These are phyloP conservation scores for Verticillium isaacii DNA, from an alignment of 2,329 filamentous ascomycete species.

Conservation along the genomic window DNA sequence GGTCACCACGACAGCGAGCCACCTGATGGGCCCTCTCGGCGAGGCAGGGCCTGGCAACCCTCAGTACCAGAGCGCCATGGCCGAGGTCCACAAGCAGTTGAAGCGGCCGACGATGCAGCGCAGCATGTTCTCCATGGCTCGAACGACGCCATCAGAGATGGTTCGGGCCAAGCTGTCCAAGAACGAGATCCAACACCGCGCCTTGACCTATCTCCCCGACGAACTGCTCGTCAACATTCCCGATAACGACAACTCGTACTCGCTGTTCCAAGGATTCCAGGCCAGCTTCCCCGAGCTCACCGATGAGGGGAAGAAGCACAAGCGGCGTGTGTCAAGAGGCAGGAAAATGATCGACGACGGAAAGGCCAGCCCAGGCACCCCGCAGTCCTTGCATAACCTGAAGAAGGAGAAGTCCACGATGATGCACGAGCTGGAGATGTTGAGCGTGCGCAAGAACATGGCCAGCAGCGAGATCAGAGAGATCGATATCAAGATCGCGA, in stretches of 20 bases:
- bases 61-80: slow-evolving; percentile 84
- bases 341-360: slow-evolving; percentile 71
- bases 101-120: slow-evolving; percentile 79
- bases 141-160: slow-evolving; percentile 87
- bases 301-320: slow-evolving; percentile 67
- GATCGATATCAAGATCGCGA: slow-evolving; percentile 94
- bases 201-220: slow-evolving; percentile 81
- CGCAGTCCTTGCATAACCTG: slow-evolving; percentile 66
- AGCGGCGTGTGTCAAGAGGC: slow-evolving; percentile 66
- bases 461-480: slow-evolving; percentile 92
- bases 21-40: slow-evolving; percentile 69
- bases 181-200: slow-evolving; percentile 89
- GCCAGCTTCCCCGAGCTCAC: slow-evolving; percentile 72
- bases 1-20: slow-evolving; percentile 87
- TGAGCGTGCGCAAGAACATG: slow-evolving; percentile 94
- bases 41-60: slow-evolving; percentile 43
- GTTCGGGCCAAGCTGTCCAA: slow-evolving; percentile 89
- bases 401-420: slow-evolving; percentile 76
- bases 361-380: slow-evolving; percentile 47
- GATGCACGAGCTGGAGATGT: slow-evolving; percentile 84
- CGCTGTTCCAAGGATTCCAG: slow-evolving; percentile 93
- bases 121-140: slow-evolving; percentile 85
- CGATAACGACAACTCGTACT: slow-evolving; percentile 80
- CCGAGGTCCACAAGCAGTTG: slow-evolving; percentile 84
- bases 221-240: slow-evolving; percentile 87